Evolutionary conservation across 495 filamentous ascomycete genomes (phyloP), one percentile per base, ranked within the genome.

Genomic region (Aspergillus panamensis): DNA sequence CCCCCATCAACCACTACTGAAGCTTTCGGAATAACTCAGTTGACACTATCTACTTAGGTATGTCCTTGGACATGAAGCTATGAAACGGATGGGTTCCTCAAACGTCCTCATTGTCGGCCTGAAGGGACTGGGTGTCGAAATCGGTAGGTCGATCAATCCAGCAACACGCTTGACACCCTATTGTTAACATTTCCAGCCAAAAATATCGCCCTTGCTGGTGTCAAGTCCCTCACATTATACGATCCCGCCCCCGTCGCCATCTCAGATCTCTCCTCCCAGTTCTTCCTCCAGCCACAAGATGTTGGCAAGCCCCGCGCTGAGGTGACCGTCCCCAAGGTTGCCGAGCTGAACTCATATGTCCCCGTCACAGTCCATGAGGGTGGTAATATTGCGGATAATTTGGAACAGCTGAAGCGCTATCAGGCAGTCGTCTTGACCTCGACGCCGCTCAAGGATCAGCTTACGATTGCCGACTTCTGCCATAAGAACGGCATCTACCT

Each of bases 61-160:
- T 72, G 94, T 98, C 51, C 84, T 99, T 57, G 95, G 95, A 31
- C 95, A 97, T 74, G 95, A 99, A 78, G 95, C 95, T 52, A 99
- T 99, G 95, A 97, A 96, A 78, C 89, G 92, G 55, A 99, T 99
- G 95, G 82, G 92, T 69, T 88, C 91, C 49, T 97, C 95, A 19
- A 92, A 97, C 70, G 84, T 99, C 44, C 87, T 99, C 17, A 83
- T 99, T 51, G 89, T 91, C 51, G 95, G 95, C 52, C 75, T 97
- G 62, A 91, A 92, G 69, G 94, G 95, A 17, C 82, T 99, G 32
- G 95, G 95, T 75, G 92, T 96, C 48, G 95, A 99, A 75, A 96
- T 99, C 67, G 83, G 83, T 86, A 70, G 61, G 80, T 70, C 58
- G 53, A 37, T 21, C 13, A 7, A 45, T 45, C 5, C 5, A 6